Conservation (phyloP, 352 stramenopile genomes). For the Phytophthora fragariae region DNA sequence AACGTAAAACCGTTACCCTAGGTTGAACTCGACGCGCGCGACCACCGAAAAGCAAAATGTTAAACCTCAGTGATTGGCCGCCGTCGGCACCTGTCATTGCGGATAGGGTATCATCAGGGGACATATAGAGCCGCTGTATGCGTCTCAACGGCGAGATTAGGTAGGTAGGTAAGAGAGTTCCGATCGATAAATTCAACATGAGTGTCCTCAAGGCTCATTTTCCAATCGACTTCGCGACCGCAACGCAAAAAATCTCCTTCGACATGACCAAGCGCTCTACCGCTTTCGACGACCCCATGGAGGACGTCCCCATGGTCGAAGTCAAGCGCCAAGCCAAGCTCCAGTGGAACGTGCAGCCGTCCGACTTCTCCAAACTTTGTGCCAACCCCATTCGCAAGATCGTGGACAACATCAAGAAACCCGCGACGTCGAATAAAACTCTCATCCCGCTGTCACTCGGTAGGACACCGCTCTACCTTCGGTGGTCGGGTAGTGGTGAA, state of each 20-base stretch:
- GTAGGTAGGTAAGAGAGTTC: neutral
- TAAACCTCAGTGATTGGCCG: constrained; percentile 12
- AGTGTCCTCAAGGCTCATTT: constrained; percentile 21
- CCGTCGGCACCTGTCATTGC: constrained; percentile 12
- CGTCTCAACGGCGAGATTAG: constrained; percentile 34
- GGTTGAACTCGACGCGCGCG: constrained; percentile 17
- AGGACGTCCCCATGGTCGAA: constrained; percentile 31
- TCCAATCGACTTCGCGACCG: constrained; percentile 21
- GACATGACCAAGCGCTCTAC: constrained; percentile 56
- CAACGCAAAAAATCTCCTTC: constrained; percentile 3
- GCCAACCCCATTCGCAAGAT: constrained; percentile 96
- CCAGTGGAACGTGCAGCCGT: constrained; percentile 73
- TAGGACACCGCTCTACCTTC: constrained; percentile 14
- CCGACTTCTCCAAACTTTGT: constrained; percentile 72
- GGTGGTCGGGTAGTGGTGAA: neutral
- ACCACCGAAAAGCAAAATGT: constrained; percentile 30
- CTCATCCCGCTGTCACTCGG: constrained; percentile 94
- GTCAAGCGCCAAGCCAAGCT: constrained; percentile 50
- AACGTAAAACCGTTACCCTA: constrained; percentile 4
- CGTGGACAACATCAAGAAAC: constrained; percentile 95
- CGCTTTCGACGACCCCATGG: constrained; percentile 28
- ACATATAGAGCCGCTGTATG: neutral
- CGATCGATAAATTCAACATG: neutral
- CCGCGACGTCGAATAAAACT: constrained; percentile 85
- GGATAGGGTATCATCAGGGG: constrained; percentile 12